Conservation (phyloP, 2,329 filamentous ascomycete genomes). For the Botrytis deweyae region DNA sequence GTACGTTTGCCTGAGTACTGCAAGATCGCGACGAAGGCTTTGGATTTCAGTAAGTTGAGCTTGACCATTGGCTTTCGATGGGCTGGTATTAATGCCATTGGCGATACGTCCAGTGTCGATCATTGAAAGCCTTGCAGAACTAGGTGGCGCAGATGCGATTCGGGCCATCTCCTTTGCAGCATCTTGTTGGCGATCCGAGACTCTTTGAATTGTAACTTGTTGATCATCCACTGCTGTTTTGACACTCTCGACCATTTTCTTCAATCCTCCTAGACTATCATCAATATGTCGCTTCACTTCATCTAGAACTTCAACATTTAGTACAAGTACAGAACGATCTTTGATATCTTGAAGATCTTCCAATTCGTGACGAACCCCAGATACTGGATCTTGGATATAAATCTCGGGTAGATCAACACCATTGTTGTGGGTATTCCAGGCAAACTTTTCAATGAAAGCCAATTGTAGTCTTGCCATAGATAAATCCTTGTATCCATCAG, state of each 20-base stretch:
- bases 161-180: conserved; percentile 81
- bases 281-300: conserved; percentile 97
- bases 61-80: conserved; percentile 41
- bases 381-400: conserved; percentile 94
- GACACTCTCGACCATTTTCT: conserved; percentile 80
- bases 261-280: conserved; percentile 79
- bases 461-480: conserved; percentile 87
- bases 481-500: conserved; percentile 79
- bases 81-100: conserved; percentile 35
- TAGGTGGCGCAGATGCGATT: conserved; percentile 32
- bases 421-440: conserved; percentile 96
- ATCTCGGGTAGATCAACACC: conserved; percentile 93
- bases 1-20: conserved; percentile 89
- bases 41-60: conserved; percentile 76
- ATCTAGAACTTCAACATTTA: conserved; percentile 90
- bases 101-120: conserved; percentile 28
- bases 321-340: conserved; percentile 88
- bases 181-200: conserved; percentile 89
- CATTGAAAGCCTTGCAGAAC: conserved; percentile 35
- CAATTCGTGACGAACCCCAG: conserved; percentile 92
- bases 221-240: conserved; percentile 83
- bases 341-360: conserved; percentile 93
- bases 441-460: conserved; percentile 98
- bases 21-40: conserved; percentile 80
- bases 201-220: conserved; percentile 74